Evolutionary conservation across 2,329 filamentous ascomycete genomes (phyloP).

Genomic region (Arthrobotrys sinensis): DNA sequence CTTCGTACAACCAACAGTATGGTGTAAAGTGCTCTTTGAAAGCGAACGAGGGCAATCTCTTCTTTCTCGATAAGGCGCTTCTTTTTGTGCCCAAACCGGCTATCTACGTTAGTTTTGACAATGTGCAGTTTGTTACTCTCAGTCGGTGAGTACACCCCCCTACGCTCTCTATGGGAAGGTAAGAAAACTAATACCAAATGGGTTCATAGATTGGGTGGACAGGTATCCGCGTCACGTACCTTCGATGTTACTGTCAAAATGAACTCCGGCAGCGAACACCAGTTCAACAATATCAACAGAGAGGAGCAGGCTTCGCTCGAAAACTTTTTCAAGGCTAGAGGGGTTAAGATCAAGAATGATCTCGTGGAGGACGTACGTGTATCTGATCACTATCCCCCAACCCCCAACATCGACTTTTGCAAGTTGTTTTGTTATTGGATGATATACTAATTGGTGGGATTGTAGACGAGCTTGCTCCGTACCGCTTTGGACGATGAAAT

Average conservation of each 20-base stretch:
- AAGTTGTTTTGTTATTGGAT: constrained; percentile 37
- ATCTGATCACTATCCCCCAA: constrained; percentile 57
- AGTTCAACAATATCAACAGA: constrained; percentile 99
- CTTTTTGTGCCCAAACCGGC: constrained; percentile 99
- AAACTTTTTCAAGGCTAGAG: constrained; percentile 96
- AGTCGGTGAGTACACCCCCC: constrained; percentile 71
- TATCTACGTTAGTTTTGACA: constrained; percentile 96
- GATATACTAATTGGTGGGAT: constrained; percentile 20
- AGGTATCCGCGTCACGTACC: constrained; percentile 91
- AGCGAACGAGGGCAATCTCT: constrained; percentile 96
- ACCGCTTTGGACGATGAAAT: constrained; percentile 88
- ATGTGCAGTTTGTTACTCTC: constrained; percentile 91
- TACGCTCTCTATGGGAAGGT: no score
- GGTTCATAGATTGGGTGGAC: constrained; percentile 81
- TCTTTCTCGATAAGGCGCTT: constrained; percentile 97
- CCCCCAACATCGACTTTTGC: constrained; percentile 33
- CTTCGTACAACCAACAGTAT: constrained; percentile 90
- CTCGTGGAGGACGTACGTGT: constrained; percentile 92
- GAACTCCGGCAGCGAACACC: constrained; percentile 85
- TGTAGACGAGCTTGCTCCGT: constrained; percentile 76
- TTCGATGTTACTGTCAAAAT: constrained; percentile 96
- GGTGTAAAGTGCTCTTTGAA: constrained; percentile 99
- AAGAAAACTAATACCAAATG: neutral
- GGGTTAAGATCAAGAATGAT: constrained; percentile 96
- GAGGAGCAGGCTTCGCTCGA: constrained; percentile 98